Conservation (phyloP, 139 green algal genomes). For the Gonium pectorale region DNA sequence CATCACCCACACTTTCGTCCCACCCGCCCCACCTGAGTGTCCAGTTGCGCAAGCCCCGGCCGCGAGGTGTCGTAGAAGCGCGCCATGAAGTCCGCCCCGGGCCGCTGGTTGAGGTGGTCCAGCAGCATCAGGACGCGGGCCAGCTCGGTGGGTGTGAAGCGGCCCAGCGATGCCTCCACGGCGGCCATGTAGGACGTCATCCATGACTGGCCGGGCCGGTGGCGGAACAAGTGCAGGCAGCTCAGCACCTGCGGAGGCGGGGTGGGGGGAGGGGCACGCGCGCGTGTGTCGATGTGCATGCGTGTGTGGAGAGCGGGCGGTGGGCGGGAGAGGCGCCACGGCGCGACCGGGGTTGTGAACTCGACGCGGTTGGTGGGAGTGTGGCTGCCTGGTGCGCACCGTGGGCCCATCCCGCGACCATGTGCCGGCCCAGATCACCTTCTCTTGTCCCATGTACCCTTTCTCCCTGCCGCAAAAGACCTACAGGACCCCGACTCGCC, state of each 20-base stretch:
- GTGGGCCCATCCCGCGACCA: too few species aligned
- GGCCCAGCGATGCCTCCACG: not conserved
- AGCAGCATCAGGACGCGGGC: constrained; percentile 38
- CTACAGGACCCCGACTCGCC: not conserved
- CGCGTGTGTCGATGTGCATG: not conserved
- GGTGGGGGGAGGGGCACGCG: not conserved
- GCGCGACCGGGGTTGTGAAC: too few species aligned
- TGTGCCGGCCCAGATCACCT: too few species aligned
- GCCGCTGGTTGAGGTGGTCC: constrained; percentile 41
- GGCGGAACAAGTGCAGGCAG: constrained; percentile 43
- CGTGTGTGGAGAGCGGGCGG: too few species aligned
- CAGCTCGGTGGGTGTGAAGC: constrained; percentile 21
- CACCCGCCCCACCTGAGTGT: constrained; percentile 17
- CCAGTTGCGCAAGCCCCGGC: constrained; percentile 5
- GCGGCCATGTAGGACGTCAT: constrained; percentile 10
- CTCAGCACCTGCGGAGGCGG: not conserved
- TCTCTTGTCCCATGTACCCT: not conserved
- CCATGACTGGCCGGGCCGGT: constrained; percentile 32
- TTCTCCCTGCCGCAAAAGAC: not conserved
- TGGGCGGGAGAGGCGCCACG: too few species aligned
- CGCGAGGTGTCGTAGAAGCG: constrained; percentile 21
- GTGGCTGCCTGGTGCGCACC: too few species aligned
- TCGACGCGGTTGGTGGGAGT: too few species aligned
- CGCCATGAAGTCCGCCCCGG: constrained; percentile 14
- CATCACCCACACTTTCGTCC: too few species aligned